Evolutionary conservation across 1,284 basidiomycete genomes (phyloP).

Genomic region (Ganoderma sp.): DNA sequence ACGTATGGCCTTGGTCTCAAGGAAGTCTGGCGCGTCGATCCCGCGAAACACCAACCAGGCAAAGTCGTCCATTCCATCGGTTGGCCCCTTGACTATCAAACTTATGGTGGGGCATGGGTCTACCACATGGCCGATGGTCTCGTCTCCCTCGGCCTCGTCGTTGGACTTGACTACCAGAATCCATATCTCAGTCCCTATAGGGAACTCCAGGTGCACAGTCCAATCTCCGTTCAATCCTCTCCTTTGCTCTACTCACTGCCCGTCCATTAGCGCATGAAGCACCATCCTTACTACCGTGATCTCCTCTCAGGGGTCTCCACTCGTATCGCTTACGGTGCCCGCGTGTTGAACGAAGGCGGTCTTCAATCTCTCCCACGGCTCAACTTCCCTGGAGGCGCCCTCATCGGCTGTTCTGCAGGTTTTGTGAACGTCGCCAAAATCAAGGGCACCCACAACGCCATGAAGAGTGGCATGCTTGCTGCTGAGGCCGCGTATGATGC

Average conservation of each 20-base stretch:
- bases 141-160: slow-evolving; percentile 90
- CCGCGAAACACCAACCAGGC: slow-evolving; percentile 80
- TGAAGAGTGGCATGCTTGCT: slow-evolving; percentile 98
- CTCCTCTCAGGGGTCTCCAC: slow-evolving; percentile 79
- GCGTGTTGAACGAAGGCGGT: slow-evolving; percentile 94
- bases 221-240: slow-evolving; percentile 4
- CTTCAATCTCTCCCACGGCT: slow-evolving; percentile 92
- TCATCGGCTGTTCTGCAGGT: slow-evolving; percentile 95
- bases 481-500: slow-evolving; percentile 87
- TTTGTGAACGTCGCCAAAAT: slow-evolving; percentile 99
- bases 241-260: slow-evolving; percentile 12
- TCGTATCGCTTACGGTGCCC: slow-evolving; percentile 90
- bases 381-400: slow-evolving; percentile 93
- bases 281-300: slow-evolving; percentile 89
- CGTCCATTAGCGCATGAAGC: slow-evolving; percentile 86
- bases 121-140: slow-evolving; percentile 97
- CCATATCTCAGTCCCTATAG: slow-evolving; percentile 93
- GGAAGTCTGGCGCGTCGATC: slow-evolving; percentile 94
- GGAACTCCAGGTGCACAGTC: slow-evolving; percentile 82
- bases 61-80: slow-evolving; percentile 94
- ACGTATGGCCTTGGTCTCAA: slow-evolving; percentile 98
- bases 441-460: slow-evolving; percentile 99
- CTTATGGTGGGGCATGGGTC: slow-evolving; percentile 94
- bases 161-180: slow-evolving; percentile 95
- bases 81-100: slow-evolving; percentile 86